A percentile compares a stretch with the other conserved stretches of the same genome.
Conservation (phyloP, 1,284 basidiomycete species). For the Microbotryum violaceum region DNA sequence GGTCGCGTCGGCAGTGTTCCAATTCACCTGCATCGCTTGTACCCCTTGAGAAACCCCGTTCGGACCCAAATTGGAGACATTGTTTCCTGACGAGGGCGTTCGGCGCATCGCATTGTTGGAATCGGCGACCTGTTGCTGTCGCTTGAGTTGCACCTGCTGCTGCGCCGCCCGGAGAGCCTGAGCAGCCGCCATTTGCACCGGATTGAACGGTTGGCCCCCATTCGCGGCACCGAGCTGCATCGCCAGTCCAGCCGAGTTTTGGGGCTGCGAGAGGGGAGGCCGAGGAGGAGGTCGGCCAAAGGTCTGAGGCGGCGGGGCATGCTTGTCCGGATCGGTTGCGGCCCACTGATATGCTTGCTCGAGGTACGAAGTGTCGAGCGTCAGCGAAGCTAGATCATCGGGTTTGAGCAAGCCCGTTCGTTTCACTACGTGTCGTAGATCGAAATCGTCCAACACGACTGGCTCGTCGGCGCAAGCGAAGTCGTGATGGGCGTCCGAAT, state of each 20-base stretch:
- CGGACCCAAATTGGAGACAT: no score
- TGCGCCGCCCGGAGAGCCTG: conserved; percentile 2
- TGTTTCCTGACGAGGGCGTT: no score
- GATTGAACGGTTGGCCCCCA: background rate
- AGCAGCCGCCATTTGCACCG: conserved; percentile 1
- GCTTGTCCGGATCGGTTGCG: conserved; percentile 27
- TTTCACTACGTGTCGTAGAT: conserved; percentile 26
- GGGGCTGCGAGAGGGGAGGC: conserved; percentile 7
- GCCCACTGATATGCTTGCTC: conserved; percentile 32
- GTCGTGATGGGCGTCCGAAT: conserved; percentile 41
- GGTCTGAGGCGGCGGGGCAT: conserved; percentile 25
- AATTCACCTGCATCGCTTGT: conserved; percentile 1
- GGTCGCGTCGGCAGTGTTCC: background rate
- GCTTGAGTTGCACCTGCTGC: conserved; percentile 3
- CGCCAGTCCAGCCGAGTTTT: background rate
- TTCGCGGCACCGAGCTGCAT: background rate
- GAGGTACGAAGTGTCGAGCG: conserved; percentile 29
- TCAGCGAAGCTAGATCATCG: conserved; percentile 26
- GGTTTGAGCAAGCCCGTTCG: conserved; percentile 25
- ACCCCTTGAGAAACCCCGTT: background rate
- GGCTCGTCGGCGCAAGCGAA: conserved; percentile 31
- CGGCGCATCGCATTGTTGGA: no score
- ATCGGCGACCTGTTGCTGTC: background rate
- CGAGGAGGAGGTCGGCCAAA: conserved; percentile 27
- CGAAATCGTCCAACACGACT: conserved; percentile 34